Evolutionary conservation across 257 asterid genomes (phyloP).

Genomic region (Fraxinus quadrangulata): DNA sequence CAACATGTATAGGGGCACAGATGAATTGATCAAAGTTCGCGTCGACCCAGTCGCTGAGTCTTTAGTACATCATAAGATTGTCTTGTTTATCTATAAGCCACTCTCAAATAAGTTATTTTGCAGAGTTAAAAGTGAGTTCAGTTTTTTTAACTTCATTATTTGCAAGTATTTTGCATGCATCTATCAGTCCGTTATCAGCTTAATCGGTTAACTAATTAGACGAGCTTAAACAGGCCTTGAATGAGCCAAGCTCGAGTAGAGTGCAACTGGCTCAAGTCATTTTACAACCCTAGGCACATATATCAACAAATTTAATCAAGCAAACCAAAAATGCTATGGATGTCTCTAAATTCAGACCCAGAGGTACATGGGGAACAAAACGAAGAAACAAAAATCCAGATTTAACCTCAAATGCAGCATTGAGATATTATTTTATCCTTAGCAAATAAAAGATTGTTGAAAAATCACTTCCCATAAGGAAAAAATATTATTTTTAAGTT

Average conservation of each 20-base stretch:
- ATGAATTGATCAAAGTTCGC: background rate
- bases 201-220: background rate
- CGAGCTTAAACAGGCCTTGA: constrained; percentile 4
- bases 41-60: background rate
- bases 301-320: background rate
- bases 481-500: background rate
- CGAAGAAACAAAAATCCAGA: background rate
- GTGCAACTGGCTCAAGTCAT: background rate
- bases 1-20: background rate
- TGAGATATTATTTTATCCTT: background rate
- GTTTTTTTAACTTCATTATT: background rate
- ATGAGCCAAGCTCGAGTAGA: constrained; percentile 1
- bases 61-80: constrained; percentile 12
- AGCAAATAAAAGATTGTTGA: background rate
- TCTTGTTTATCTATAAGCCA: constrained; percentile 4
- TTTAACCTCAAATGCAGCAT: background rate
- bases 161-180: background rate
- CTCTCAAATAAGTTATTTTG: background rate
- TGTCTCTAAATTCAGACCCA: background rate
- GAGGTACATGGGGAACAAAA: background rate
- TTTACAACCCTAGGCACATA: background rate
- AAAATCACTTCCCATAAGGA: background rate
- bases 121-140: background rate
- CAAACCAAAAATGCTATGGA: background rate
- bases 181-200: background rate